These are phyloP conservation scores for Malus hybrid DNA, from an alignment of 331 rosid species.

Conservation along the genomic window DNA sequence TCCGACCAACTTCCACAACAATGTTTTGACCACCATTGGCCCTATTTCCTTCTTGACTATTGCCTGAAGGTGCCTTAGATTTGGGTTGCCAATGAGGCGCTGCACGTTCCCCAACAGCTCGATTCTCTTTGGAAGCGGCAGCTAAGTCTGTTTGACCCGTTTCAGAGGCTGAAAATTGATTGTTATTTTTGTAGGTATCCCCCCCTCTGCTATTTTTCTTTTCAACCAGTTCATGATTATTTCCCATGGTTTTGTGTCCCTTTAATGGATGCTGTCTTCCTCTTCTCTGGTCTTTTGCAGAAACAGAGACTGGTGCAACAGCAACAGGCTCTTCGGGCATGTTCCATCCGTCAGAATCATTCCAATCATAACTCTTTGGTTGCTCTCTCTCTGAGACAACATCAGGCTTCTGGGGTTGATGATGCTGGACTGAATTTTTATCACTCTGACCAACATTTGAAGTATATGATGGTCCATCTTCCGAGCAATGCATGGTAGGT, in stretches of 20 bases:
- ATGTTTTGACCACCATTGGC: conserved; percentile 30
- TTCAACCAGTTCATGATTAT: conserved; percentile 45
- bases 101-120: conserved; percentile 57
- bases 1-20: conserved; percentile 32
- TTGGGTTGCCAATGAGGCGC: conserved; percentile 91
- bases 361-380: conserved; percentile 33
- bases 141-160: conserved; percentile 32
- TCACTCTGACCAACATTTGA: conserved; percentile 25
- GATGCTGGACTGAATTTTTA: conserved; percentile 31
- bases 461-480: conserved; percentile 27
- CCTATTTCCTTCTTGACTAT: conserved; percentile 36
- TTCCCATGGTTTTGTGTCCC: conserved; percentile 47
- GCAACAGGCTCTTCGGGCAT: conserved; percentile 28
- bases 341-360: conserved; percentile 42
- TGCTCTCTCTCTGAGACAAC: conserved; percentile 36
- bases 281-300: conserved; percentile 52
- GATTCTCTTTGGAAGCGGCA: conserved; percentile 51
- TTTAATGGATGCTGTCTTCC: conserved; percentile 46
- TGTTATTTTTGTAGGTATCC: conserved; percentile 33
- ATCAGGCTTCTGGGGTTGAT: conserved; percentile 27
- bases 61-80: conserved; percentile 35
- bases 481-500: conserved; percentile 28
- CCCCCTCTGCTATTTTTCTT: conserved; percentile 29
- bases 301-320: conserved; percentile 25
- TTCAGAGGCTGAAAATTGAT: conserved; percentile 29